Evolutionary conservation across 331 rosid species (phyloP).

Genomic region (Acacia pycnantha): DNA sequence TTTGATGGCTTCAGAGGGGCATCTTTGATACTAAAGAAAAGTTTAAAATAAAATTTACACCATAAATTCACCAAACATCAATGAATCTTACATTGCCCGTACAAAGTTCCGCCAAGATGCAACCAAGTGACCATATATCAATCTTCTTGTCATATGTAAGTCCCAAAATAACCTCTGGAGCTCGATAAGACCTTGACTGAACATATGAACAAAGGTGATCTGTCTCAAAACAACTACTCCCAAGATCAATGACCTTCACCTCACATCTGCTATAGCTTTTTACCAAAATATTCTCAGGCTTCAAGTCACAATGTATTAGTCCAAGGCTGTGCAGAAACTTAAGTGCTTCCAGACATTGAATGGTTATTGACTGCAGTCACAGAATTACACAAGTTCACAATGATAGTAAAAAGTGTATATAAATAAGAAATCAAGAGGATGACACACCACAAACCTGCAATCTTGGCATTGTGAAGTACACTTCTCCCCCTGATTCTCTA

Average conservation of each 20-base stretch:
- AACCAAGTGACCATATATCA: slow-evolving; percentile 93
- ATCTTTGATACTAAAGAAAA: neutral
- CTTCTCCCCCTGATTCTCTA: slow-evolving; percentile 95
- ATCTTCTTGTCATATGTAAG: slow-evolving; percentile 84
- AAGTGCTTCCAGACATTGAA: slow-evolving; percentile 88
- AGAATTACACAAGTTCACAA: slow-evolving; percentile 19
- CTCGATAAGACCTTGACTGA: slow-evolving; percentile 90
- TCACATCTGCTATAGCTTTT: slow-evolving; percentile 94
- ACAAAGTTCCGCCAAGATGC: slow-evolving; percentile 90
- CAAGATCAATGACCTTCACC: slow-evolving; percentile 95
- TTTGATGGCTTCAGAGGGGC: neutral
- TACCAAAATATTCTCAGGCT: slow-evolving; percentile 89
- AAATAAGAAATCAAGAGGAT: slow-evolving; percentile 25
- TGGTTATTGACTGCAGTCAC: slow-evolving; percentile 74
- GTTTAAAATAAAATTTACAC: neutral
- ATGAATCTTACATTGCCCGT: slow-evolving; percentile 79
- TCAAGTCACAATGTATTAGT: slow-evolving; percentile 88
- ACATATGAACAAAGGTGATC: slow-evolving; percentile 94
- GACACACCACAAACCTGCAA: slow-evolving; percentile 65
- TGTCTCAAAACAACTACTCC: slow-evolving; percentile 93
- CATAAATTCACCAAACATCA: slow-evolving; percentile 12
- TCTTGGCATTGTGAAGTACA: slow-evolving; percentile 93
- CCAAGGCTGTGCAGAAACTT: slow-evolving; percentile 82
- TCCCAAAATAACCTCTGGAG: slow-evolving; percentile 94
- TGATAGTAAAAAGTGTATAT: neutral